phyloP scores from a whole-genome alignment of 345 rosid species.

The Brassica nigra region DNA sequence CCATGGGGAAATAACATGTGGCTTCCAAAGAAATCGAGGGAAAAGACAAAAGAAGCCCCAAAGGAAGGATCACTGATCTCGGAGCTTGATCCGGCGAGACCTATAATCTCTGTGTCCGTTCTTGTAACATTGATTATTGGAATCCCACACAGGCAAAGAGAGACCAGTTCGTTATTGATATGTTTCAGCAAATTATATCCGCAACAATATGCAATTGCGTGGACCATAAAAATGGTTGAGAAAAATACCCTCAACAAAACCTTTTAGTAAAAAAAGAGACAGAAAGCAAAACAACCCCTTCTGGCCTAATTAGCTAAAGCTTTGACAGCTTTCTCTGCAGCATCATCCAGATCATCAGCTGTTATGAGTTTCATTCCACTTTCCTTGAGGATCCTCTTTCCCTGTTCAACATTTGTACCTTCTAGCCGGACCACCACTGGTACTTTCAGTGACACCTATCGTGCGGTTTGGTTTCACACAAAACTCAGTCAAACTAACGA shows the following conservation, averaged over 20 bases:
- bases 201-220: slow-evolving; percentile 25
- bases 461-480: slow-evolving; percentile 6
- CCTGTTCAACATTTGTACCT: slow-evolving; percentile 75
- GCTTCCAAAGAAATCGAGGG: too few relatives aligned
- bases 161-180: slow-evolving; percentile 36
- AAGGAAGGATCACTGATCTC: too few relatives aligned
- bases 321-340: slow-evolving; percentile 96
- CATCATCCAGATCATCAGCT: slow-evolving; percentile 96
- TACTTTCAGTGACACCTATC: slow-evolving; percentile 83
- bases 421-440: slow-evolving; percentile 87
- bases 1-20: too few relatives aligned
- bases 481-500: background rate
- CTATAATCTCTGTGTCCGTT: too few relatives aligned
- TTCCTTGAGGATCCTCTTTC: slow-evolving; percentile 97
- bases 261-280: background rate
- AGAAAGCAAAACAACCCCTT: background rate
- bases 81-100: too few relatives aligned
- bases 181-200: slow-evolving; percentile 16
- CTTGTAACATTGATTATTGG: background rate
- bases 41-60: too few relatives aligned
- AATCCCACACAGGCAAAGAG: slow-evolving; percentile 5
- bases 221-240: slow-evolving; percentile 12
- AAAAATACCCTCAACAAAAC: background rate
- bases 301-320: slow-evolving; percentile 43
- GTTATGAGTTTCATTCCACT: slow-evolving; percentile 88